phyloP scores from a whole-genome alignment of 345 rosid genomes.

The Fremontodendron californicum region DNA sequence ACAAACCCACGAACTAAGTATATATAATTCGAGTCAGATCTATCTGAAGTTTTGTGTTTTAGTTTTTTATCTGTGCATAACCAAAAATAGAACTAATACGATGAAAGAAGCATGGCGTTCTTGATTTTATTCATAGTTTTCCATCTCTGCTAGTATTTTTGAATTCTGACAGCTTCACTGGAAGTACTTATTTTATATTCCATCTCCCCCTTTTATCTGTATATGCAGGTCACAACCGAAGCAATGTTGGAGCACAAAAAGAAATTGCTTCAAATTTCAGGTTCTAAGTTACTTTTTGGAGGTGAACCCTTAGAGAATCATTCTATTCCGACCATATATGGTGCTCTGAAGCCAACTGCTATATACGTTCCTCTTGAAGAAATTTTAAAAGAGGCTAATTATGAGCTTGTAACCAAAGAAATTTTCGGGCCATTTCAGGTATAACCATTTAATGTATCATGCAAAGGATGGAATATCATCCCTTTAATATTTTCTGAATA shows the following conservation, averaged over 20 bases:
- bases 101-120: background rate
- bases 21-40: background rate
- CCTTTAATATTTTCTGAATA: background rate
- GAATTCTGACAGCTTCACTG: background rate
- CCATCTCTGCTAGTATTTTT: background rate
- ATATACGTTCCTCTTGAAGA: slow-evolving; percentile 83
- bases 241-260: slow-evolving; percentile 81
- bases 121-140: background rate
- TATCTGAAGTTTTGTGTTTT: background rate
- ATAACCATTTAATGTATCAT: background rate
- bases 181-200: background rate
- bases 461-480: background rate
- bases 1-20: background rate
- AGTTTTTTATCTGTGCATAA: background rate
- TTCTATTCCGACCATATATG: slow-evolving; percentile 83
- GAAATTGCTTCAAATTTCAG: slow-evolving; percentile 72
- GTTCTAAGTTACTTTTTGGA: slow-evolving; percentile 86
- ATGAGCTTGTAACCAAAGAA: slow-evolving; percentile 77
- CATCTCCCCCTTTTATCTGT: background rate
- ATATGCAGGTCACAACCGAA: slow-evolving; percentile 72
- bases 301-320: slow-evolving; percentile 74
- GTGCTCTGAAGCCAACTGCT: slow-evolving; percentile 90
- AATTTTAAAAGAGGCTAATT: slow-evolving; percentile 64
- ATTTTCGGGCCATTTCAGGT: slow-evolving; percentile 99
- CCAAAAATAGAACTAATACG: background rate